Evolutionary conservation across 2,329 filamentous ascomycete genomes (phyloP), one percentile per base, ranked within the genome.

Genomic region (Dactylellina parvicollis): DNA sequence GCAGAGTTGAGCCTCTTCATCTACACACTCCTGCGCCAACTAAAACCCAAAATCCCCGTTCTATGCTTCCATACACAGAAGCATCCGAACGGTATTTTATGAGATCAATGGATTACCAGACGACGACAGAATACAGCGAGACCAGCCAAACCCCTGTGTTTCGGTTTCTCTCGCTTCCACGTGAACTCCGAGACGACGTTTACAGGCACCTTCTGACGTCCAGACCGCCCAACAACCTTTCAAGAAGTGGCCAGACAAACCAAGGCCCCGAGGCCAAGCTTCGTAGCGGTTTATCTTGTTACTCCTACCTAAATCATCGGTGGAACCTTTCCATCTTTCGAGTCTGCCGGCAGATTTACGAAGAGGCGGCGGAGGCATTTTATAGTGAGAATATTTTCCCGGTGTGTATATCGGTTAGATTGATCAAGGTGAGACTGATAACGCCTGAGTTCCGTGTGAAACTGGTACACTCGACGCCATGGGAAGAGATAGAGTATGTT

Each of bases 161-260:
- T 42, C 38, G n/a, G n/a, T 36, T 52, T 52, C 47, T 67, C 18
- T 59, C 44, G 16, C 52, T 67, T 16, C 62, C 62, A 8, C 52
- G 52, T n/a, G 62, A 67, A 34, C 42, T 67, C 7, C 62, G 62
- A 7, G 62, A 67, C 14, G 52, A 52, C n/a, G 59, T 67, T 10
- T 67, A 67, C 44, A 50, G 44, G 14, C 16, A 52, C 16, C 10
- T 59, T 1, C n/a, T 67, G 12, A 14, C 52, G 16, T 59, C 42
- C 18, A 32, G 52, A 10, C 30, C 34, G n/a, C 26, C 32, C 18
- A 10, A 1, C 28, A 18, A 3, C 14, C 4, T 8, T 8, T 4
- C 8, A 49, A 52, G 12, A 20, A 49, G 4, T 8, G 16, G 24
- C 44, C 9, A 26, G 12, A n/a, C 12, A 22, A n/a, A 49, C 18